Base-by-base conservation (phyloP, 23 red algal genomes). In the Porphyridium purpureum region DNA sequence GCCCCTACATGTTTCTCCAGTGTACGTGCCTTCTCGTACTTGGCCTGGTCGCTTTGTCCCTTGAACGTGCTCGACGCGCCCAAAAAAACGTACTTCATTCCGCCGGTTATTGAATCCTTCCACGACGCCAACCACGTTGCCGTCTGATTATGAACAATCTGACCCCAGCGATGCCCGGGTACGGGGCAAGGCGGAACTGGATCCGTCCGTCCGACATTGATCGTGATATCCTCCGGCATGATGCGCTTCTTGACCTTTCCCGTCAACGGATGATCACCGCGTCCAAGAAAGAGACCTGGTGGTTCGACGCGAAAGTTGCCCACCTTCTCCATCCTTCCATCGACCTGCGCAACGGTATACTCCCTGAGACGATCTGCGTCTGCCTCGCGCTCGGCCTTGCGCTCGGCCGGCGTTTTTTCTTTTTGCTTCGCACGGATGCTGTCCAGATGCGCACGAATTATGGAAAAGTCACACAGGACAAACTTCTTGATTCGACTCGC, bases 71-170 rank as follows among this genome's bases (percentile, higher is more conserved):
- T 81, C 6, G 60, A 70, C 0, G 90, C 90, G 23, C 62, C 62
- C 24, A 98, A 61, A 70, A 70, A 98, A 7, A 84, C 62, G 57
- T 98, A 98, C 56, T 98, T 98, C 46, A 48, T 71, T 17, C 67
- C 70, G 31, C 65, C 68, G 4, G 90, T 81, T 34, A 98, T 77
- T 4, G 60, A 34, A 52, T 98, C 90, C 50, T 76, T 84, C 90
- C 90, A 98, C n/a, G 48, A 64, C 40, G 79, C 82, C 27, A 98
- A 46, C 90, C 90, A 98, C 5, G 90, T 98, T 1, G 86, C 90
- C 44, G 47, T 67, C 28, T 67, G 58, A 28, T 98, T 86, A 66
- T 98, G 90, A 17, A 86, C 49, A 35, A 98, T 76, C 26, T 66
- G 27, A 9, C 90, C 90, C 90, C 90, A 98, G 7, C 64, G 47